Base-by-base conservation (phyloP, 768 basidiomycete species). In the Tephrocybe rancida region DNA sequence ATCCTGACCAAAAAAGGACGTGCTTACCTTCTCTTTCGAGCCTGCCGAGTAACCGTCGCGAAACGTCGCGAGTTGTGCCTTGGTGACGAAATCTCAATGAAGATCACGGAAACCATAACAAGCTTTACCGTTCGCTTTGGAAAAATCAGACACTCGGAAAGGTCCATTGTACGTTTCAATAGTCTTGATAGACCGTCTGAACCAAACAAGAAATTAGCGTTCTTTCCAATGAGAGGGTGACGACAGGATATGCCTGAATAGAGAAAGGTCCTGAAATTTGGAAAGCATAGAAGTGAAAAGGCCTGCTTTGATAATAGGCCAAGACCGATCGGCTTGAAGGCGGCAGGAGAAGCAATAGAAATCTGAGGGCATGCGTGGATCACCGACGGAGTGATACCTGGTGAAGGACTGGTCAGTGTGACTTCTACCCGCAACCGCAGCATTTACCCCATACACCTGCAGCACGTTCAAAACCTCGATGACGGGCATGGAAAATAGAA, bases 271-370 rank as follows among this genome's bases (percentile, higher is more conserved):
- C 60, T 80, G 80, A 69, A 84, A 90, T 54, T 84, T 84, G 9
- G 77, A 74, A 25, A 88, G 72, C 69, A 89, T 82, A 50, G 67
- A 65, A 45, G 82, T 78, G 60, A 85, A 84, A 30, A 83, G 64
- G 56, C 80, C 78, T 34, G 76, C 71, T 51, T 82, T 78, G 61
- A 90, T 85, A 16, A 91, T 71, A 41, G 86, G 82, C 86, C 88
- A 91, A 54, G 83, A 83, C 34, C 77, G 68, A 59, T 89, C 88
- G 11, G 76, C 78, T 44, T 76, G 81, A 42, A 88, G 74, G 29
- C 88, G 85, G 66, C 91, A 93, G 59, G 88, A 85, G 67, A 92
- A 87, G 69, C 90, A 93, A 25, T 79, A 62, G 57, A 90, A 92
- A 52, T 75, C 72, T 0, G 65, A 50, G 2, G 88, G 89, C 38